Base-by-base conservation (phyloP, 805 yeast genomes). In the Zygosaccharomyces bailii region DNA sequence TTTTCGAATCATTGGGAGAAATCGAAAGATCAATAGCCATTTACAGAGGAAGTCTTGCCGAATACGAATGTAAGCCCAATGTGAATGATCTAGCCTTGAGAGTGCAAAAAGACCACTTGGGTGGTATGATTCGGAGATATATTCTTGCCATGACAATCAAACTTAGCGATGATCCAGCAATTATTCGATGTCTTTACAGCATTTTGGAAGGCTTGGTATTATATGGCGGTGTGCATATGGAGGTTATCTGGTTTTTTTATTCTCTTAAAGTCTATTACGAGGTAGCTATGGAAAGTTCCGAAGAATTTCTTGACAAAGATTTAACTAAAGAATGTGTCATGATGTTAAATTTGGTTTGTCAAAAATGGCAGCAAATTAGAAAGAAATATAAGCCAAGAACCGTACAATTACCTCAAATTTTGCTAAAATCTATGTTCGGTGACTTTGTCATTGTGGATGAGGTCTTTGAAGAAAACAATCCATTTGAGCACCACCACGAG, bases 161-260 rank as follows among this genome's bases (percentile, higher is more conserved):
- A 45, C 49, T 60, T 1, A 44, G 50, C 1, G 78, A 73, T 45
- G 77, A 75, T 53, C 68, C 74, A 0, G 43, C 57, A 1, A 53
- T 64, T 2, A 40, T 64, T 3, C 33, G 42, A 2, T 51, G 73
- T 4, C 66, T 69, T 39, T 68, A 71, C 34, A 62, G 67, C 23
- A 61, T 77, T 1, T 42, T 74, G 1, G 69, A 73, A 65, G 74
- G 74, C 0, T 46, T 75, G 6, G 31, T 73, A 5, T 49, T 75
- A 34, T 67, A 64, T 45, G 80, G 80, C 11, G 75, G 73, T 1
- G 54, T 69, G 20, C 74, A 72, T 45, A 19, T 74, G 7, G 68
- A 65, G 34, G 56, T 68, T 2, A 49, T 76, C 14, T 69, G 73
- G 71, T 67, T 74, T 34, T 74, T 76, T 50, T 63, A 62, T 42